phyloP scores from a whole-genome alignment of 257 asterid genomes.

The Nicotiana undulata region DNA sequence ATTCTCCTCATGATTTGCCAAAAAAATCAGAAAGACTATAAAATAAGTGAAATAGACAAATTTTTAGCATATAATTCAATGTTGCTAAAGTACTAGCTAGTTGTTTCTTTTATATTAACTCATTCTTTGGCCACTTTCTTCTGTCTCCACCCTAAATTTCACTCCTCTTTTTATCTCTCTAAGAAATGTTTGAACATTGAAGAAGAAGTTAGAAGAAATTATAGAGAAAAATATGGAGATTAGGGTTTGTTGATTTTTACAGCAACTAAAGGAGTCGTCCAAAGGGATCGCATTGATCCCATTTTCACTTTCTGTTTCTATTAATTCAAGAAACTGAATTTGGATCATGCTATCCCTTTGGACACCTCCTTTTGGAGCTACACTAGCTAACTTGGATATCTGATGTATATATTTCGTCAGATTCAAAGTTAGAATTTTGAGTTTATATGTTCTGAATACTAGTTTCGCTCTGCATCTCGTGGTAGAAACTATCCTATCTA shows the following conservation, averaged over 20 bases:
- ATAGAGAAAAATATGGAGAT: neutral
- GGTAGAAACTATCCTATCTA: no score
- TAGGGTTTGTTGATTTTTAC: slow-evolving; percentile 8
- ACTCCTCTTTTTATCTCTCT: slow-evolving; percentile 17
- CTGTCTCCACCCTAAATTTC: neutral
- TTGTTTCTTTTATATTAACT: slow-evolving; percentile 25
- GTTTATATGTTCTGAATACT: no score
- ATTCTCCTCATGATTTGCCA: slow-evolving; percentile 3
- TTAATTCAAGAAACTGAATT: neutral
- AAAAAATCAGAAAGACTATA: neutral
- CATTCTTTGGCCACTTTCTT: slow-evolving; percentile 40
- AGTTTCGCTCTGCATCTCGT: no score
- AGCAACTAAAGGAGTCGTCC: slow-evolving; percentile 83
- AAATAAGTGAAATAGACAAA: neutral
- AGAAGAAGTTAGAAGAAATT: neutral
- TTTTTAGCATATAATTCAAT: neutral
- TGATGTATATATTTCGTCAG: neutral
- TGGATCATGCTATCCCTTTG: slow-evolving; percentile 69
- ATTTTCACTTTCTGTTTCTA: neutral
- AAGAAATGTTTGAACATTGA: neutral
- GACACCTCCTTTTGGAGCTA: slow-evolving; percentile 65
- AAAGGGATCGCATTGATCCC: slow-evolving; percentile 99
- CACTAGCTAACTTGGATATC: neutral
- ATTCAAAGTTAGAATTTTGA: no score
- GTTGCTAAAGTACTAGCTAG: slow-evolving; percentile 17